Evolutionary conservation across 2,329 filamentous ascomycete genomes (phyloP).

Genomic region (Elsinoe fawcettii): DNA sequence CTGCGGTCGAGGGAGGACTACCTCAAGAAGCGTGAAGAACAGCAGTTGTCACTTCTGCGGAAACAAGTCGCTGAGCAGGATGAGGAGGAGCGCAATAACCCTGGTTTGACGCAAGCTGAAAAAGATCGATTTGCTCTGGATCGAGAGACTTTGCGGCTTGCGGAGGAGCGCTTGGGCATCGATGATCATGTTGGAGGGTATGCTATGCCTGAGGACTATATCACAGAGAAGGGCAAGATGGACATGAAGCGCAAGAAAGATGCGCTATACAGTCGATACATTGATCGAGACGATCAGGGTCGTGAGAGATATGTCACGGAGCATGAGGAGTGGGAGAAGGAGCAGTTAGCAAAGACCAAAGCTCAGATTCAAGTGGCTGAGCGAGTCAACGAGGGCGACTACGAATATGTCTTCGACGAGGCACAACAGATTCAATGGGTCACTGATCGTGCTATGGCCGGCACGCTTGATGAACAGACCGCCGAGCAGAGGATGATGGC

Average conservation of each 20-base stretch:
- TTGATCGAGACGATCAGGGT: conserved; percentile 78
- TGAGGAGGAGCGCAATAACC: conserved; percentile 65
- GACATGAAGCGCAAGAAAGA: conserved; percentile 82
- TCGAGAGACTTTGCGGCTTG: conserved; percentile 53
- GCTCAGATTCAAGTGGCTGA: conserved; percentile 72
- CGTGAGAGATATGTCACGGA: conserved; percentile 87
- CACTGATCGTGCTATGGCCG: conserved; percentile 63
- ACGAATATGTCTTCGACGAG: conserved; percentile 89
- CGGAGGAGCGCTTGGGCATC: conserved; percentile 70
- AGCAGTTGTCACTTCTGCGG: conserved; percentile 75
- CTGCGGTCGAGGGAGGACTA: conserved; percentile 86
- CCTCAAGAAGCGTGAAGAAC: conserved; percentile 81
- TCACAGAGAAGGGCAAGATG: conserved; percentile 86
- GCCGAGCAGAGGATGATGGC: conserved; percentile 73
- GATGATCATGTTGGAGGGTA: conserved; percentile 92
- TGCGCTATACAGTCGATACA: conserved; percentile 80
- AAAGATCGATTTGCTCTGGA: conserved; percentile 86
- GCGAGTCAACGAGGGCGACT: conserved; percentile 69
- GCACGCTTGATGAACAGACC: conserved; percentile 58
- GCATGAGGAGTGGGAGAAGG: conserved; percentile 90
- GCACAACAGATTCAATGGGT: conserved; percentile 80
- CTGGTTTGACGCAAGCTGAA: conserved; percentile 66
- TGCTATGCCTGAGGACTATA: conserved; percentile 87
- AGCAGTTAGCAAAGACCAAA: conserved; percentile 81
- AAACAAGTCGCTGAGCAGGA: conserved; percentile 87